Evolutionary conservation across 1,284 basidiomycete species (phyloP).

Genomic region (Exobasidium cylindrosporum): DNA sequence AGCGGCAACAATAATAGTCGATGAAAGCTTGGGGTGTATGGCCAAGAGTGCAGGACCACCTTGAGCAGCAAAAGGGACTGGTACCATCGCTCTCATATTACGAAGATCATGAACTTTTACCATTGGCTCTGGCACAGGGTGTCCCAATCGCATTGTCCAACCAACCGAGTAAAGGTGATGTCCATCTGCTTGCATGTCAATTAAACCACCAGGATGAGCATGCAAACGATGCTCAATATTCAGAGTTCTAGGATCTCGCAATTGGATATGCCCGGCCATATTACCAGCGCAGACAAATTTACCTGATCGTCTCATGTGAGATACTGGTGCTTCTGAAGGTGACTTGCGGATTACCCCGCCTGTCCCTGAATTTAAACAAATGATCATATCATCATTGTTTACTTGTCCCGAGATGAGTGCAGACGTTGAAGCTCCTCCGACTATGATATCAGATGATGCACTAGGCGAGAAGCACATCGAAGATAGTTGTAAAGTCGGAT

Average conservation of each 20-base stretch:
- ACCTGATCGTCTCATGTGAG: slow-evolving; percentile 41
- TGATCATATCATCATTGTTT: slow-evolving; percentile 35
- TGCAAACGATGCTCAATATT: slow-evolving; percentile 44
- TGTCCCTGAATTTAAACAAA: slow-evolving; percentile 43
- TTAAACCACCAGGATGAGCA: slow-evolving; percentile 53
- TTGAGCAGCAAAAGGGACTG: slow-evolving; percentile 72
- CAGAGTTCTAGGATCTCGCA: slow-evolving; percentile 50
- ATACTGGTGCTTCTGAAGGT: slow-evolving; percentile 43
- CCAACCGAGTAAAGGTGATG: slow-evolving; percentile 51
- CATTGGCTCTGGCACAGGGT: slow-evolving; percentile 82
- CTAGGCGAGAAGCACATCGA: slow-evolving; percentile 48
- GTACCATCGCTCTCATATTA: slow-evolving; percentile 72
- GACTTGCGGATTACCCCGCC: slow-evolving; percentile 40
- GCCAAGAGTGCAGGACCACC: slow-evolving; percentile 83
- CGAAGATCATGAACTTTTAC: slow-evolving; percentile 91
- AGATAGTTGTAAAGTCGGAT: slow-evolving; percentile 27
- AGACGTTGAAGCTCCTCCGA: slow-evolving; percentile 32
- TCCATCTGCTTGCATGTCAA: slow-evolving; percentile 52
- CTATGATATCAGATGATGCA: slow-evolving; percentile 47
- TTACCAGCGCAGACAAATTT: slow-evolving; percentile 42
- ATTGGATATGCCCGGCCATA: slow-evolving; percentile 46
- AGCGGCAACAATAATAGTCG: slow-evolving; percentile 76
- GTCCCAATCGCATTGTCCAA: slow-evolving; percentile 64
- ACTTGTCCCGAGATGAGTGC: neutral
- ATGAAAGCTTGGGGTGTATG: slow-evolving; percentile 73